These are phyloP conservation scores for Peterozyma toletana DNA, from an alignment of 805 yeast genomes.

Conservation along the genomic window DNA sequence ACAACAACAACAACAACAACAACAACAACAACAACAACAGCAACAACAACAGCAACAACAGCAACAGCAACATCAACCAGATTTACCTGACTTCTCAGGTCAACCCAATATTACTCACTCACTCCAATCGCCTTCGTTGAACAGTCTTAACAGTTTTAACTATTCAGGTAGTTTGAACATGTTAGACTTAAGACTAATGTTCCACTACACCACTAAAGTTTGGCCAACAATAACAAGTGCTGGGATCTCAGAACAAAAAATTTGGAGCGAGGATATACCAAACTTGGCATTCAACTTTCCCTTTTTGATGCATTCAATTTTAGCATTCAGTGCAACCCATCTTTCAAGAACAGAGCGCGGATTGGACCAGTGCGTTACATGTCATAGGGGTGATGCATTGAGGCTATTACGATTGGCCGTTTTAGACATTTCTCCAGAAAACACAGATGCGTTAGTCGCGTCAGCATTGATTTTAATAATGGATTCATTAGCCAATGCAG, in stretches of 20 bases:
- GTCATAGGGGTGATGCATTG: slow-evolving; percentile 84
- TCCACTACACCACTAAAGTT: slow-evolving; percentile 80
- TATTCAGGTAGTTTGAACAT: slow-evolving; percentile 42
- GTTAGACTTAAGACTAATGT: slow-evolving; percentile 75
- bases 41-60: slow-evolving; percentile 1
- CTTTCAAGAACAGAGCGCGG: slow-evolving; percentile 70
- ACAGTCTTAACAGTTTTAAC: slow-evolving; percentile 1
- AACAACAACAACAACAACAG: neutral
- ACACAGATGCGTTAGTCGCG: slow-evolving; percentile 91
- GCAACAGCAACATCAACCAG: slow-evolving; percentile 2
- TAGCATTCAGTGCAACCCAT: slow-evolving; percentile 92
- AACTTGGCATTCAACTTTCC: slow-evolving; percentile 83
- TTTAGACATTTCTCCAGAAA: slow-evolving; percentile 70
- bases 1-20: slow-evolving; percentile 8
- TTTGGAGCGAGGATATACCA: slow-evolving; percentile 88
- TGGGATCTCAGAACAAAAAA: slow-evolving; percentile 77
- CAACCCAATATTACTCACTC: slow-evolving; percentile 7
- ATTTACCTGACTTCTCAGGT: too few species aligned
- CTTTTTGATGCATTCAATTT: slow-evolving; percentile 83
- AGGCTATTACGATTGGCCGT: slow-evolving; percentile 80
- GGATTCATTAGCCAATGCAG: slow-evolving; percentile 92
- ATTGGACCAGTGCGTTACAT: slow-evolving; percentile 72
- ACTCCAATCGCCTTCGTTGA: slow-evolving; percentile 1
- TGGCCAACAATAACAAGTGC: slow-evolving; percentile 86
- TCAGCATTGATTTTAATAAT: slow-evolving; percentile 82